Evolutionary conservation across 176 grass and related monocot genomes (phyloP).

Genomic region (Echinochloa phyllopogon): DNA sequence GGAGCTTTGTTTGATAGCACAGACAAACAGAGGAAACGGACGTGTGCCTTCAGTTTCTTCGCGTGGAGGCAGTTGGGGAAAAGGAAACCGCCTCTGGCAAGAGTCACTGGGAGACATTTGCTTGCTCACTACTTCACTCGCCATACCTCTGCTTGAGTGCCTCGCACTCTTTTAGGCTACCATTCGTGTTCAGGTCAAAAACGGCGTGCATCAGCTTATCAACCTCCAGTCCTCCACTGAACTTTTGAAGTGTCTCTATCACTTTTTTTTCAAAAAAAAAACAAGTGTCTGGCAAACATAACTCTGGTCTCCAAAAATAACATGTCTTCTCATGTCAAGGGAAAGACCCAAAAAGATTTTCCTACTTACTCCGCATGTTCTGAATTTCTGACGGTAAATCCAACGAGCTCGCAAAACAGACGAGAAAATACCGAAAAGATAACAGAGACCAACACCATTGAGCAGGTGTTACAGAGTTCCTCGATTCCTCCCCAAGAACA

Average conservation of each 20-base stretch:
- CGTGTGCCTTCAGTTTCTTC: constrained; percentile 6
- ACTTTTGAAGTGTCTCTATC: neutral
- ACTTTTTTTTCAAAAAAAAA: neutral
- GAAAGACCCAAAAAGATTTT: neutral
- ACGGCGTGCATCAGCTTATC: neutral
- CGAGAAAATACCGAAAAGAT: neutral
- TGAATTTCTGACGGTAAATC: neutral
- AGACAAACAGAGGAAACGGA: neutral
- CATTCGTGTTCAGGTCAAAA: neutral
- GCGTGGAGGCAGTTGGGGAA: neutral
- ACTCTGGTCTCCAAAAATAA: neutral
- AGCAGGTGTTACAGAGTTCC: neutral
- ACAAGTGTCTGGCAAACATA: neutral
- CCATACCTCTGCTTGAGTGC: constrained; percentile 21
- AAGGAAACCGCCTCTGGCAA: neutral
- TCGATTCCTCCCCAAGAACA: neutral
- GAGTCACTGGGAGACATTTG: constrained; percentile 27
- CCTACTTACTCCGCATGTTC: neutral
- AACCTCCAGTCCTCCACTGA: neutral
- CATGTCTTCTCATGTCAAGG: neutral
- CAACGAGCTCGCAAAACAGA: neutral
- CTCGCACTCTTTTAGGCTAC: neutral
- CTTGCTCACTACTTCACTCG: constrained; percentile 39
- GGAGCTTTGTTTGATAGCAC: neutral
- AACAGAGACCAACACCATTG: neutral